Conservation (phyloP, 148 eudicot genomes). For the Oxyria digyna region DNA sequence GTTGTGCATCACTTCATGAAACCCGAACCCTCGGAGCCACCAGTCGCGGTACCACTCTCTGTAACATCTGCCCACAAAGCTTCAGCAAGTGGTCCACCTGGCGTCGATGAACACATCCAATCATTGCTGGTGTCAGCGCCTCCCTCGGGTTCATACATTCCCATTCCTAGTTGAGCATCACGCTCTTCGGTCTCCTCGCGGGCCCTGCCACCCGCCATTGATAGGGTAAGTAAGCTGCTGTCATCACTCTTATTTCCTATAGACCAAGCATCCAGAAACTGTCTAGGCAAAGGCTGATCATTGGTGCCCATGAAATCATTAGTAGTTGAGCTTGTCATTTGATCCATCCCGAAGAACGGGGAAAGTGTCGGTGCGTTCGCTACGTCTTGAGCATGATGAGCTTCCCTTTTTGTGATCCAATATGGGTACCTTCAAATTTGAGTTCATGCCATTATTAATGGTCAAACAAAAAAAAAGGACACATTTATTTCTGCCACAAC, state of each 20-base stretch:
- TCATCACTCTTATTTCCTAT: slow-evolving; percentile 17
- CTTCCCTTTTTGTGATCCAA: slow-evolving; percentile 52
- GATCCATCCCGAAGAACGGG: slow-evolving; percentile 24
- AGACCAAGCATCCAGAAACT: slow-evolving; percentile 77
- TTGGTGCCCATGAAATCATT: slow-evolving; percentile 1
- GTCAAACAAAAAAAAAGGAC: slow-evolving; percentile 3
- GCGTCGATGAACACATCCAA: slow-evolving; percentile 39
- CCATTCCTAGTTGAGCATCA: slow-evolving; percentile 10
- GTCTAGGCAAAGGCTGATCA: slow-evolving; percentile 26
- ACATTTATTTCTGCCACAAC: background rate
- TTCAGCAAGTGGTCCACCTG: slow-evolving; percentile 80
- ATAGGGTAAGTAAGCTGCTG: slow-evolving; percentile 41
- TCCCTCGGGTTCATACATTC: slow-evolving; percentile 9
- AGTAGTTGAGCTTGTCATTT: slow-evolving; percentile 4
- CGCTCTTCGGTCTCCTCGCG: slow-evolving; percentile 1
- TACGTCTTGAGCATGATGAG: slow-evolving; percentile 1
- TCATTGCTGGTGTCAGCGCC: slow-evolving; percentile 14
- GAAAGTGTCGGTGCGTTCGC: slow-evolving; percentile 18
- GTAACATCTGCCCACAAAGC: slow-evolving; percentile 30
- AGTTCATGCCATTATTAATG: background rate
- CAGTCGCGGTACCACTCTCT: background rate
- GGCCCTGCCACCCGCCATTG: slow-evolving; percentile 34
- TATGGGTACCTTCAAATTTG: slow-evolving; percentile 33
- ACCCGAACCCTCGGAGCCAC: background rate
- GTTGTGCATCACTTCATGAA: background rate